phyloP scores from a whole-genome alignment of 169 alveolate genomes.

The Plasmodium inui region DNA sequence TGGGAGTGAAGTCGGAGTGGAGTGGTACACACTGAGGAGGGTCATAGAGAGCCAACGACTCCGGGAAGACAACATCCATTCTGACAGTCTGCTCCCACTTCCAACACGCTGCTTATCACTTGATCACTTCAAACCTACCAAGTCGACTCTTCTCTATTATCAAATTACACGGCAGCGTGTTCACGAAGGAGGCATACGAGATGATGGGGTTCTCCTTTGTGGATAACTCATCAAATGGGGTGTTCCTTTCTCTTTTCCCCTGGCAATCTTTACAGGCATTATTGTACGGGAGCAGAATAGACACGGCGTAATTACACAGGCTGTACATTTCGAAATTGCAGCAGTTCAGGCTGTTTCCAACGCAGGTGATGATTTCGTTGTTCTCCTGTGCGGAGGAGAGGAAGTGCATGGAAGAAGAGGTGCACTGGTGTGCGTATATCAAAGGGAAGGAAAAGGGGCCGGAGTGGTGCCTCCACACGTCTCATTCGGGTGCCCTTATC shows the following conservation, averaged over 20 bases:
- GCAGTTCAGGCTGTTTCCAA: conserved; percentile 77
- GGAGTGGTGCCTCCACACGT: not conserved
- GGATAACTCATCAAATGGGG: conserved; percentile 34
- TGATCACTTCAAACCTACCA: not conserved
- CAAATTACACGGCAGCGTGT: conserved; percentile 46
- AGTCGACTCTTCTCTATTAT: conserved; percentile 21
- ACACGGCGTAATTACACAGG: conserved; percentile 59
- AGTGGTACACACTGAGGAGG: not conserved
- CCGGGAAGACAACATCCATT: not conserved
- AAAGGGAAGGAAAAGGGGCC: not conserved
- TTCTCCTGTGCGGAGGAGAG: conserved; percentile 55
- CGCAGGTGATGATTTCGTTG: conserved; percentile 78
- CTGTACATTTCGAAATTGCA: conserved; percentile 76
- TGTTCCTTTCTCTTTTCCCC: conserved; percentile 51
- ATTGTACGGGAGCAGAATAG: conserved; percentile 45
- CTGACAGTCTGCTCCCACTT: not conserved
- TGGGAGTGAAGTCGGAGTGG: not conserved
- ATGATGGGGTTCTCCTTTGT: conserved; percentile 26
- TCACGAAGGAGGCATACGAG: conserved; percentile 44
- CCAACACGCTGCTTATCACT: not conserved
- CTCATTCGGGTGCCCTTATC: not conserved
- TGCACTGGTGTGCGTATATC: too few relatives aligned
- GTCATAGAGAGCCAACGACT: not conserved
- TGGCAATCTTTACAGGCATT: conserved; percentile 38
- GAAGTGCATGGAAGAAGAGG: too few relatives aligned